Conservation (phyloP, 345 rosid species). For the Eutrema heterophyllum region DNA sequence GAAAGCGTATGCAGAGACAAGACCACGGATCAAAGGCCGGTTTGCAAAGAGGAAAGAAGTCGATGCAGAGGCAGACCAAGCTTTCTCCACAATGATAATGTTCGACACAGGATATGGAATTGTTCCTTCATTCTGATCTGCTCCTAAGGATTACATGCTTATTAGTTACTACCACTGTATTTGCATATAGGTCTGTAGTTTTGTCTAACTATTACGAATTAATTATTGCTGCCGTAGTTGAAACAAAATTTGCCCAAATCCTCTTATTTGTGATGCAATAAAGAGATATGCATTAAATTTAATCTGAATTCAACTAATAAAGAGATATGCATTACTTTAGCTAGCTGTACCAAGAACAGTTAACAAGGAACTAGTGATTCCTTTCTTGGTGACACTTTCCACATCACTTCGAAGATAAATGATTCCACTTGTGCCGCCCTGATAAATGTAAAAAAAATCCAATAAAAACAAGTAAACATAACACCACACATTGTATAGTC, state of each 20-base stretch:
- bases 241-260: neutral
- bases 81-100: slow-evolving; percentile 49
- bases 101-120: slow-evolving; percentile 58
- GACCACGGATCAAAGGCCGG: slow-evolving; percentile 92
- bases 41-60: slow-evolving; percentile 76
- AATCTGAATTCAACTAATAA: neutral
- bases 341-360: neutral
- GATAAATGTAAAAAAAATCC: no score
- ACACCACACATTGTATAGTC: neutral
- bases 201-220: slow-evolving; percentile 8
- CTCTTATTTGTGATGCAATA: neutral
- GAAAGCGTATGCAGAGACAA: slow-evolving; percentile 87
- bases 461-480: no score
- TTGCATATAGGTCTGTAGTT: slow-evolving; percentile 1
- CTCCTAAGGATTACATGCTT: neutral
- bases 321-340: neutral
- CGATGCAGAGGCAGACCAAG: slow-evolving; percentile 57
- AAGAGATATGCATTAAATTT: neutral
- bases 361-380: slow-evolving; percentile 1
- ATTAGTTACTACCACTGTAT: neutral
- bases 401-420: neutral
- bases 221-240: neutral
- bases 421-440: slow-evolving; percentile 1
- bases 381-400: neutral
- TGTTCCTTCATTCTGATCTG: slow-evolving; percentile 62